Evolutionary conservation across 768 basidiomycete species (phyloP).

Genomic region (Chiua virens): DNA sequence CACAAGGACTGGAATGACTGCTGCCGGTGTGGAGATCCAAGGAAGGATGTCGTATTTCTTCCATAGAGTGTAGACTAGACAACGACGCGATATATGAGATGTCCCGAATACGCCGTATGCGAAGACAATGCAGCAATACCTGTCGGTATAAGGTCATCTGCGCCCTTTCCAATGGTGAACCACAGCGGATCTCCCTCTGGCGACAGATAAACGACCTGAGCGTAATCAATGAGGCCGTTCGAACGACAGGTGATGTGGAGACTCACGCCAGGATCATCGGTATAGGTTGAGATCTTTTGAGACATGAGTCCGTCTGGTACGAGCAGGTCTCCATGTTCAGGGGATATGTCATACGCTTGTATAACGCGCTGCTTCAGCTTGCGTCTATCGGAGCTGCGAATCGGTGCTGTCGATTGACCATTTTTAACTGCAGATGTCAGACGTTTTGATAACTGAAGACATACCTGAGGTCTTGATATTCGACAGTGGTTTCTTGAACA

Average conservation of each 20-base stretch:
- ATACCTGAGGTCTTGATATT: conserved; percentile 66
- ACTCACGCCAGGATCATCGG: conserved; percentile 62
- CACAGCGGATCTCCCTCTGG: conserved; percentile 72
- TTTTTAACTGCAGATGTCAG: not conserved
- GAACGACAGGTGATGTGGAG: not conserved
- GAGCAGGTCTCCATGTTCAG: conserved; percentile 64
- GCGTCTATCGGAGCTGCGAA: conserved; percentile 70
- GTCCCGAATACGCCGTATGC: not conserved
- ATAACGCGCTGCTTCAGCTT: conserved; percentile 65
- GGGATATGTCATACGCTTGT: conserved; percentile 43
- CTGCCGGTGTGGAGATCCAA: conserved; percentile 64
- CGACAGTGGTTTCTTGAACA: conserved; percentile 80
- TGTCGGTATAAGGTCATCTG: conserved; percentile 72
- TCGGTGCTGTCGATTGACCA: conserved; percentile 43
- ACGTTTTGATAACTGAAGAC: not conserved
- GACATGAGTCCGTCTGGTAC: conserved; percentile 74
- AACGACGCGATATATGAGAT: not conserved
- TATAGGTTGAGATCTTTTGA: conserved; percentile 65
- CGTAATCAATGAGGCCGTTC: not conserved
- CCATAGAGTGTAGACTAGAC: conserved; percentile 73
- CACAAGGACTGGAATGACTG: conserved; percentile 68
- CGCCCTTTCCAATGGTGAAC: conserved; percentile 71
- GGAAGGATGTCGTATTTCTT: conserved; percentile 69
- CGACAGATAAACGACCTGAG: conserved; percentile 62
- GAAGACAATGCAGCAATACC: conserved; percentile 27